Evolutionary conservation across 148 eudicot species (phyloP).

Genomic region (Arctostaphylos glauca): DNA sequence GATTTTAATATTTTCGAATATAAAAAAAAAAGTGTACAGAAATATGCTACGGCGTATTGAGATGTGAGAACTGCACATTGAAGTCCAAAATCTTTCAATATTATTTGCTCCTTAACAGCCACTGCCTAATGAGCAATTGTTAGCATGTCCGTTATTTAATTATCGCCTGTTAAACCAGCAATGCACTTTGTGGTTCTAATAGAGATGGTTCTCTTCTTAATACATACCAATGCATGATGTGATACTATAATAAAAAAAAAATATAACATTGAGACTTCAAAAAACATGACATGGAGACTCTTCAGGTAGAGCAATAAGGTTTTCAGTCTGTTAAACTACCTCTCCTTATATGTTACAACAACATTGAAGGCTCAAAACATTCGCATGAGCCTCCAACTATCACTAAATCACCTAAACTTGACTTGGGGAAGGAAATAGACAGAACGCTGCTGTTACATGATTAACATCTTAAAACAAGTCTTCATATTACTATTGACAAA

Average conservation of each 20-base stretch:
- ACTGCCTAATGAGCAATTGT: background rate
- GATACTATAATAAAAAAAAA: background rate
- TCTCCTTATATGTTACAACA: slow-evolving; percentile 21
- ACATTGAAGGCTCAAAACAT: slow-evolving; percentile 8
- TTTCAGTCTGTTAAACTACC: slow-evolving; percentile 24
- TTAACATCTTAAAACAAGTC: slow-evolving; percentile 12
- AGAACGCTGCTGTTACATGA: slow-evolving; percentile 19
- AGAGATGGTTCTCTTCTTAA: background rate
- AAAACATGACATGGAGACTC: background rate
- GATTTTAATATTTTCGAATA: background rate
- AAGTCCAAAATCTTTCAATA: background rate
- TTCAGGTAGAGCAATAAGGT: slow-evolving; percentile 5
- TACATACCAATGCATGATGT: background rate
- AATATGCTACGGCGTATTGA: no score
- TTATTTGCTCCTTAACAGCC: background rate
- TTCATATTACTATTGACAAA: slow-evolving; percentile 14
- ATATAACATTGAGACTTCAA: background rate
- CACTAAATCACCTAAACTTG: slow-evolving; percentile 19
- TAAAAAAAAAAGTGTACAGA: background rate
- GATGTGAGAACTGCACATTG: no score
- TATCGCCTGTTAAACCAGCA: background rate
- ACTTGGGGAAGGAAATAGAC: slow-evolving; percentile 13
- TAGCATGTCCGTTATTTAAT: background rate
- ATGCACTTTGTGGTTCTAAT: background rate
- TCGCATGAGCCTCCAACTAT: slow-evolving; percentile 21